Base-by-base conservation (phyloP, 768 basidiomycete genomes). In the Suillus plorans region DNA sequence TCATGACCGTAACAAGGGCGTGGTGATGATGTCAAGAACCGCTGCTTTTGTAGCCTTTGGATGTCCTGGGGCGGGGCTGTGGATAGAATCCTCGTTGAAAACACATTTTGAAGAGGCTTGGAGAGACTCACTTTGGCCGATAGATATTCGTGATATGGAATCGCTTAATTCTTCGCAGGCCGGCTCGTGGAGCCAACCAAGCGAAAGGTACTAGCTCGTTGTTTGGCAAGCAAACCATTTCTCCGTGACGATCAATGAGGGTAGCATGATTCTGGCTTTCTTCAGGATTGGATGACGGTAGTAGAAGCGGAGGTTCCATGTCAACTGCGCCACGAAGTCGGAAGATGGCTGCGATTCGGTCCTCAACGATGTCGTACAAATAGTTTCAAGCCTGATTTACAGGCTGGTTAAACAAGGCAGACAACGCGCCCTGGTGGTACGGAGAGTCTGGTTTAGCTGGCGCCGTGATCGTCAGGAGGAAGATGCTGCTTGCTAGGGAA, bases 291-390 rank as follows among this genome's bases (percentile, higher is more conserved):
- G 85, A 81, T 2, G 86, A 81, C 1, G 91, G 95, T 74, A 93
- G 86, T 14, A 97, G 80, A n/a, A 96, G 75, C 0, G 94, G 90
- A 1, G 94, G 90, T 69, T 92, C 91, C 76, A 90, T 89, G 67
- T 95, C 88, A 1, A 97, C 86, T 4, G 95, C 95, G 7, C 95
- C 95, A 71, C 96, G 96, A 5, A 96, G 82, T 44, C 89, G 86
- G 76, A 97, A 96, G 20, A 95, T 88, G 2, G 89, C 80, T 3
- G 85, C 81, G 5, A 97, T 79, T 20, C 88, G 86, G 59, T 95
- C 92, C 66, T 90, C 84, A 5, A 96, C 92, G 4, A 89, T 86
- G 67, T 95, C 93, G 69, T 95, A 97, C 31, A 93, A 80, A 68
- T 88, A 88, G 28, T 84, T 82, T 47, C 90, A 85, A 10, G 86